Conservation (phyloP, 306 rosid genomes). For the Acacia melanoxylon region DNA sequence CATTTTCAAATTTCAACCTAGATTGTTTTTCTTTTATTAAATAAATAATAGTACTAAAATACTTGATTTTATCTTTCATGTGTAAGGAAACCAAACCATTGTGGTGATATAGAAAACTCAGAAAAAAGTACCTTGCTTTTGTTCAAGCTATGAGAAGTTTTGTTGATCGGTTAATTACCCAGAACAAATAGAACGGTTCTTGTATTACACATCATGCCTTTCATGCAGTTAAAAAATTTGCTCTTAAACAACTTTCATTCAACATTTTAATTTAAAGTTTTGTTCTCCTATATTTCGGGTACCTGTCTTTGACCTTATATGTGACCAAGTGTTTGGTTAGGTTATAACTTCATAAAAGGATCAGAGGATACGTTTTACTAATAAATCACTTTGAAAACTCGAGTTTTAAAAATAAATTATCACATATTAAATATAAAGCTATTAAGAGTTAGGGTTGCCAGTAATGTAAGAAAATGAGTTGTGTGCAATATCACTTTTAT, state of each 20-base stretch:
- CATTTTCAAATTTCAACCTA: background rate
- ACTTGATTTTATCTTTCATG: background rate
- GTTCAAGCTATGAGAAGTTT: background rate
- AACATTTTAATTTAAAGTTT: background rate
- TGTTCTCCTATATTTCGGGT: background rate
- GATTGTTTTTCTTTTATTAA: background rate
- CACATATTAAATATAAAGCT: background rate
- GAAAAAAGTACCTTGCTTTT: background rate
- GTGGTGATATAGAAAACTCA: no score
- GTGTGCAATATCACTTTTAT: background rate
- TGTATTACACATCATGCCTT: background rate
- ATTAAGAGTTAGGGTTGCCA: background rate
- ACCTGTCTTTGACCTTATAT: background rate
- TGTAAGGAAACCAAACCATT: background rate
- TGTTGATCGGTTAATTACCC: background rate
- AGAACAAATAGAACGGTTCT: background rate
- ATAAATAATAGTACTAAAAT: background rate
- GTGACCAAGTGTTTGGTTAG: background rate
- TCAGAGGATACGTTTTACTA: background rate
- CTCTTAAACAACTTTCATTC: background rate
- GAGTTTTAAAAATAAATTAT: background rate
- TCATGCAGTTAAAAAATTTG: background rate
- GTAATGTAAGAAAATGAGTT: background rate
- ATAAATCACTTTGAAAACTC: background rate
- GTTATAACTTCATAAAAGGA: background rate